These are phyloP conservation scores for Suillus variegatus DNA, from an alignment of 768 basidiomycete species.

Conservation along the genomic window DNA sequence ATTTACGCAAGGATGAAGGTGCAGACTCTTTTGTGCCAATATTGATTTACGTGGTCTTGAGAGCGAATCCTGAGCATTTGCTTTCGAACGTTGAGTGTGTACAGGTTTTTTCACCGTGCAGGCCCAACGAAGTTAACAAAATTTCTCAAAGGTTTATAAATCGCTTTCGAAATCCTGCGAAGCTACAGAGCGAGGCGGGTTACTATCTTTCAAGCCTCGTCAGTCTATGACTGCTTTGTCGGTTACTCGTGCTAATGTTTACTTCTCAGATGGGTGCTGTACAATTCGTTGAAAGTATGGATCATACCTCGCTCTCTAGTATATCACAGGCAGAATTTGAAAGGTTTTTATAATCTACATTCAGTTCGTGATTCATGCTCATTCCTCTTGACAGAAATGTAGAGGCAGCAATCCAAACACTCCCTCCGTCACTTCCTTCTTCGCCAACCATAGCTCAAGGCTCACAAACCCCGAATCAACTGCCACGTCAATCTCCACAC, in stretches of 20 bases:
- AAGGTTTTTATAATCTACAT: slow-evolving; percentile 40
- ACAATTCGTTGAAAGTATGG: slow-evolving; percentile 98
- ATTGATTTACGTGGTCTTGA: slow-evolving; percentile 90
- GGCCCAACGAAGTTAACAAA: background rate
- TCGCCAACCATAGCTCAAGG: slow-evolving; percentile 34
- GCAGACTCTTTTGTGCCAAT: slow-evolving; percentile 96
- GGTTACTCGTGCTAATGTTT: background rate
- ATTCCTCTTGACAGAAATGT: slow-evolving; percentile 45
- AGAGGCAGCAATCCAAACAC: slow-evolving; percentile 56
- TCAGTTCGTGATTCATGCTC: slow-evolving; percentile 11
- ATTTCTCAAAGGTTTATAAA: slow-evolving; percentile 76
- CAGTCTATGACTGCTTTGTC: slow-evolving; percentile 25
- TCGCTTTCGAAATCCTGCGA: slow-evolving; percentile 87
- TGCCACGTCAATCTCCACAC: slow-evolving; percentile 45
- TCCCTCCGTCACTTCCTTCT: slow-evolving; percentile 34
- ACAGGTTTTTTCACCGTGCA: background rate
- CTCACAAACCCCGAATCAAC: slow-evolving; percentile 40
- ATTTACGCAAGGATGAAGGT: slow-evolving; percentile 79
- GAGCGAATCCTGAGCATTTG: slow-evolving; percentile 91
- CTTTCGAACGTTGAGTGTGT: slow-evolving; percentile 94
- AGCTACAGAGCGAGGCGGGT: slow-evolving; percentile 92
- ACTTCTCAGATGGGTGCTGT: slow-evolving; percentile 84
- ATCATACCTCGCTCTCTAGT: slow-evolving; percentile 90
- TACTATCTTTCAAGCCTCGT: slow-evolving; percentile 97
- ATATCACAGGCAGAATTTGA: slow-evolving; percentile 96